These are phyloP conservation scores for Cryptosporidium sp. DNA, from an alignment of 169 alveolate genomes.

Conservation along the genomic window DNA sequence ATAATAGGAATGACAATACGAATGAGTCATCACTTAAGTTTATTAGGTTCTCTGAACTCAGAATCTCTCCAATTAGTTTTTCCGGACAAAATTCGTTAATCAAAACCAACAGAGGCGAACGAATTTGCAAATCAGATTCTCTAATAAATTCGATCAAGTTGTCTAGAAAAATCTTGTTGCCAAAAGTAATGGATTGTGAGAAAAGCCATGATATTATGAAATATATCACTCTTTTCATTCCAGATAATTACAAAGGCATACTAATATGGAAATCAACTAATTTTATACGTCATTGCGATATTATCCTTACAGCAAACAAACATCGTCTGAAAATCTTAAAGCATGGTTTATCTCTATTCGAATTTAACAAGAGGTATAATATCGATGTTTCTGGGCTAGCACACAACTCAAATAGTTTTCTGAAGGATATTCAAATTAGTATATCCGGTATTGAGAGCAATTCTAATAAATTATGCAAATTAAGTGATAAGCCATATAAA, in stretches of 20 bases:
- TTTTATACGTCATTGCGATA: conserved; percentile 53
- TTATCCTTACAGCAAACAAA: neutral
- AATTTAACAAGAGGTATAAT: conserved; percentile 28
- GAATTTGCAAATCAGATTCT: conserved; percentile 1
- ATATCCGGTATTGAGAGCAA: neutral
- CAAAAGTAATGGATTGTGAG: neutral
- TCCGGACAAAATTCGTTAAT: neutral
- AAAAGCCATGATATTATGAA: neutral
- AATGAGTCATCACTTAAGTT: neutral
- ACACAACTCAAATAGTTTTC: neutral
- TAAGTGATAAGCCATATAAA: neutral
- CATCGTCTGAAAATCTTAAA: neutral
- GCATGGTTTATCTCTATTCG: conserved; percentile 3
- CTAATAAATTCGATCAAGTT: conserved; percentile 7
- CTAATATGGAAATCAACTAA: conserved; percentile 66
- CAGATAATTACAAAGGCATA: conserved; percentile 58
- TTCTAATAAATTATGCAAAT: neutral
- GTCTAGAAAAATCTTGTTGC: conserved; percentile 8
- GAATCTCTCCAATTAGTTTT: conserved; percentile 38
- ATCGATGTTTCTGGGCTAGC: neutral
- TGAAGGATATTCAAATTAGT: neutral
- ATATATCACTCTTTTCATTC: conserved; percentile 32
- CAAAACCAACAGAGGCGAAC: neutral
- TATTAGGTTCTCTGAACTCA: neutral
- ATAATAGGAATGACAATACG: neutral